Evolutionary conservation across 805 yeast species (phyloP), one percentile per base, ranked within the genome.

Genomic region (Kazachstania africana): DNA sequence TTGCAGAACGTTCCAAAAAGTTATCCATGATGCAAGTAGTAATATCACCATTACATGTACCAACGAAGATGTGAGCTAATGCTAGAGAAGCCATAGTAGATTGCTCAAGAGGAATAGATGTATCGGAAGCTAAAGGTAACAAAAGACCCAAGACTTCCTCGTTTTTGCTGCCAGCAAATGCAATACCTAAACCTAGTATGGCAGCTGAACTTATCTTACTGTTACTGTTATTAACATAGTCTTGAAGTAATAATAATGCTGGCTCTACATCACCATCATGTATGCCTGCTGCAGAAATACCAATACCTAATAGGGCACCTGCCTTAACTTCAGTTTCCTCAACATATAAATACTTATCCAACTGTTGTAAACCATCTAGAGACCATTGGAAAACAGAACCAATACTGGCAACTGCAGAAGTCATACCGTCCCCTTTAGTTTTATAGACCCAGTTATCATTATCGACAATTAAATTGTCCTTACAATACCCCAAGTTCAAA

Each of bases 301-400:
- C 98, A 57, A 84, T 83, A 56, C 97, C 99, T 43, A 91, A 68
- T 36, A 91, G 66, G 4, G 98, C 95, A 59, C 99, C 99, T 5
- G 97, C 95, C 60, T 84, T 84, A 43, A 87, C 73, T 49, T 83
- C 88, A 36, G 75, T 78, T 46, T 85, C 94, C 12, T 76, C 70
- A 4, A 94, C 78, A 50, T 87, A 87, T 36, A 88, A 63, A 55
- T 79, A 87, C 56, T 80, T 82, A 59, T 91, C 97, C 46, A 91
- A 67, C 35, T 72, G 73, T 59, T 88, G 95, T 42, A 91, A 69
- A 40, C 96, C 97, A 44, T 81, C 88, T 46, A 75, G 72, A 58
- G 88, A 81, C 99, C 99, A 91, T 51, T 83, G 84, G 53, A 77
- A 76, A 40, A 91, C 69, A 5, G 93, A 68, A 35, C 97, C 99